These are phyloP conservation scores for Backusella tarrabulga DNA, from an alignment of 192 early-diverging fungal genomes.

Conservation along the genomic window DNA sequence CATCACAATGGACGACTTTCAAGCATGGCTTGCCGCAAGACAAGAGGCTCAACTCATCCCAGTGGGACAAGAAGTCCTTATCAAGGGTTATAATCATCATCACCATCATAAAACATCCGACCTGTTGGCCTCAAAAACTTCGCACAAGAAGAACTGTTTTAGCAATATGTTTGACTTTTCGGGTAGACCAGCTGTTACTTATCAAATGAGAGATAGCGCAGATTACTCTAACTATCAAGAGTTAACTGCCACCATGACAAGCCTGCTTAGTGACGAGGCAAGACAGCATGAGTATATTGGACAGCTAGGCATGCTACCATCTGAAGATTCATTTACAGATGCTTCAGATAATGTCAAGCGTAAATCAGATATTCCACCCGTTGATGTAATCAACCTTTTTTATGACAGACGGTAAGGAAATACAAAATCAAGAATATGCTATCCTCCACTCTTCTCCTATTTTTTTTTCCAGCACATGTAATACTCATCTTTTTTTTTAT, in stretches of 20 bases:
- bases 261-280: conserved; percentile 3
- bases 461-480: too few species aligned
- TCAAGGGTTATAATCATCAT: conserved; percentile 13
- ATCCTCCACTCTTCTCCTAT: too few species aligned
- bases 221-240: neutral
- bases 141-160: conserved; percentile 21
- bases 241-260: neutral
- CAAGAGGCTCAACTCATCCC: conserved; percentile 8
- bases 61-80: conserved; percentile 23
- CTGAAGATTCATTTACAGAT: neutral
- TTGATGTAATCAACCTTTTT: conserved; percentile 31
- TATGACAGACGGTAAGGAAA: conserved; percentile 35
- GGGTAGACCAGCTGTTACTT: conserved; percentile 5
- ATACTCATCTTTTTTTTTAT: neutral
- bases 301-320: neutral
- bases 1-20: conserved; percentile 31
- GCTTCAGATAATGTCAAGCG: neutral
- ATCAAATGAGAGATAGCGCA: conserved; percentile 6
- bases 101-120: neutral
- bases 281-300: conserved; percentile 10
- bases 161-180: conserved; percentile 19
- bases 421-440: too few species aligned
- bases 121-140: neutral
- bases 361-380: neutral
- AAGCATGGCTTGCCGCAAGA: conserved; percentile 26